These are phyloP conservation scores for Angophora floribunda DNA, from an alignment of 345 rosid species.

Conservation along the genomic window DNA sequence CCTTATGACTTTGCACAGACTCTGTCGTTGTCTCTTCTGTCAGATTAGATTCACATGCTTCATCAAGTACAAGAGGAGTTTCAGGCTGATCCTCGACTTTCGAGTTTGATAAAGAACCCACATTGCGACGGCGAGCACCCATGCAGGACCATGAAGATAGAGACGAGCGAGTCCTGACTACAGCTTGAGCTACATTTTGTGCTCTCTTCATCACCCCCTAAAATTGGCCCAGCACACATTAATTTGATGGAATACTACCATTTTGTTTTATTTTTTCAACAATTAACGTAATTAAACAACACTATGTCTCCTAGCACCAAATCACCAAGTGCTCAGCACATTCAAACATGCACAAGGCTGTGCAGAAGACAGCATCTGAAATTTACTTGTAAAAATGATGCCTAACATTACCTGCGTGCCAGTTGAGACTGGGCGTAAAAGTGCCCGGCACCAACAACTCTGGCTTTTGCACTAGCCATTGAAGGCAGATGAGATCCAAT, in stretches of 20 bases:
- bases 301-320: neutral
- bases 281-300: neutral
- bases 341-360: neutral
- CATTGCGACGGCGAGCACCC: slow-evolving; percentile 71
- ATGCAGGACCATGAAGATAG: slow-evolving; percentile 90
- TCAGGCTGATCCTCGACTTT: slow-evolving; percentile 38
- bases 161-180: slow-evolving; percentile 67
- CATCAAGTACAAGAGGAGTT: slow-evolving; percentile 31
- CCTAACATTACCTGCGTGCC: slow-evolving; percentile 61
- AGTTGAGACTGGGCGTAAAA: slow-evolving; percentile 81
- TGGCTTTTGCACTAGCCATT: slow-evolving; percentile 87
- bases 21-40: slow-evolving; percentile 14
- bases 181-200: slow-evolving; percentile 84
- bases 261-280: neutral
- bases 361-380: neutral
- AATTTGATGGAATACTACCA: neutral
- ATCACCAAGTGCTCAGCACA: neutral
- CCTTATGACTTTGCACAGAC: slow-evolving; percentile 20
- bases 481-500: slow-evolving; percentile 91
- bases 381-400: neutral
- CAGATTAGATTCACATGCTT: slow-evolving; percentile 28
- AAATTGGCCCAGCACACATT: neutral
- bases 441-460: slow-evolving; percentile 96
- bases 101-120: slow-evolving; percentile 26
- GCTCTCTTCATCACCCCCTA: slow-evolving; percentile 95